Evolutionary conservation across 148 eudicot genomes (phyloP), one percentile per base, ranked within the genome.

Genomic region (Tetragonia tetragonoides): DNA sequence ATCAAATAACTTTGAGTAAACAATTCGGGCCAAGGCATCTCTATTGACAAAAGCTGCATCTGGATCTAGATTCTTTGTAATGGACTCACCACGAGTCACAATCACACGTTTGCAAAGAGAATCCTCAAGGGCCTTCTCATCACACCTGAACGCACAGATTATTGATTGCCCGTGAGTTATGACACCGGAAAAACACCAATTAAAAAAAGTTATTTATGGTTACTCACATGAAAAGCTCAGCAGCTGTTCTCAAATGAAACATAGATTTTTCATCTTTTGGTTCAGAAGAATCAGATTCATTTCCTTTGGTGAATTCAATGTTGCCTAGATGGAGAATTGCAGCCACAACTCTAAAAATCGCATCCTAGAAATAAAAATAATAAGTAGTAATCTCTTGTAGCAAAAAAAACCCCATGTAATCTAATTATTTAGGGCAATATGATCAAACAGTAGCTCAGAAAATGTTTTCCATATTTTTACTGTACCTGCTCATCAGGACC

Each of bases 301-400:
- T 79, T 54, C 88, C 95, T 85, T 91, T 95, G 37, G 66, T 71
- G 81, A 95, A 95, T 74, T 95, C 97, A 80, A 93, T 84, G 77
- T 95, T 95, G 41, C 99, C 99, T 83, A 95, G 72, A 83, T 95
- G 99, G 66, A 95, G 99, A 83, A 90, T 83, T 54, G 97, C 97
- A 65, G 99, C 99, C 75, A 91, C 95, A 84, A 93, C 97, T 81
- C 94, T 88, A 76, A 95, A 95, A 37, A 95, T 95, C n/a, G 90
- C 97, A 68, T 93, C 99, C 98, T 93, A 85, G 62, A 79, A 73
- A 67, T 76, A 37, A 59, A 57, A 82, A 39, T 44, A 65, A 47
- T 75, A 6, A 21, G 39, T 77, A 73, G 79, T 57, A 44, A 37
- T 59, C 59, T 47, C 51, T 7, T 39, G 46, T 68, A 28, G 34